These are phyloP conservation scores for Sporobolus alterniflorus DNA, from an alignment of 202 grass and related monocot genomes.

Conservation along the genomic window DNA sequence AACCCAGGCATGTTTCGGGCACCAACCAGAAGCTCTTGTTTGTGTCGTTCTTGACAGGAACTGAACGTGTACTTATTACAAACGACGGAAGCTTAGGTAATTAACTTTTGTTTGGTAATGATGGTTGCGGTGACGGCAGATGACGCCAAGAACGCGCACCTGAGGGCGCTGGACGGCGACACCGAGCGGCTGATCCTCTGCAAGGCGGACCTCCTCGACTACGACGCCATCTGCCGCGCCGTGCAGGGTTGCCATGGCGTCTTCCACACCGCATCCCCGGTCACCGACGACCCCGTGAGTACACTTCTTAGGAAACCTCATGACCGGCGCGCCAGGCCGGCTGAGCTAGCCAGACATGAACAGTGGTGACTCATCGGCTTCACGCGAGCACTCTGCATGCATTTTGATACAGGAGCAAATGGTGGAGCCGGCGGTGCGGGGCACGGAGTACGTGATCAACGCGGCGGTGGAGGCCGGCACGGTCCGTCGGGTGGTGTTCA, in stretches of 20 bases:
- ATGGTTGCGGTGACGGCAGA: conserved; percentile 43
- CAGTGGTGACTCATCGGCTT: not conserved
- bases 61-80: too few relatives aligned
- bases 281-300: conserved; percentile 89
- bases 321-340: too few relatives aligned
- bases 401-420: conserved; percentile 72
- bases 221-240: conserved; percentile 68
- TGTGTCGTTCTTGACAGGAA: not conserved
- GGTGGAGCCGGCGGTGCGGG: conserved; percentile 95
- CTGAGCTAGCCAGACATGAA: too few relatives aligned
- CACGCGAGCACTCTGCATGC: not conserved
- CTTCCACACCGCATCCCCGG: conserved; percentile 95
- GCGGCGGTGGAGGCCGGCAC: conserved; percentile 80
- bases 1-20: conserved; percentile 68
- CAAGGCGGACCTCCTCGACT: conserved; percentile 96
- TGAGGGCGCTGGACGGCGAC: conserved; percentile 76
- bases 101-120: too few relatives aligned
- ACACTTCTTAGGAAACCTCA: too few relatives aligned
- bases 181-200: conserved; percentile 82
- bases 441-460: conserved; percentile 75
- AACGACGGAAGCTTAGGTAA: too few relatives aligned
- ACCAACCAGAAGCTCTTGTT: not conserved
- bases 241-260: conserved; percentile 84
- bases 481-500: conserved; percentile 89
- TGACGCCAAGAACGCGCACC: conserved; percentile 89